These are phyloP conservation scores for Carex littledalei DNA, from an alignment of 176 grass and related monocot genomes.

Conservation along the genomic window DNA sequence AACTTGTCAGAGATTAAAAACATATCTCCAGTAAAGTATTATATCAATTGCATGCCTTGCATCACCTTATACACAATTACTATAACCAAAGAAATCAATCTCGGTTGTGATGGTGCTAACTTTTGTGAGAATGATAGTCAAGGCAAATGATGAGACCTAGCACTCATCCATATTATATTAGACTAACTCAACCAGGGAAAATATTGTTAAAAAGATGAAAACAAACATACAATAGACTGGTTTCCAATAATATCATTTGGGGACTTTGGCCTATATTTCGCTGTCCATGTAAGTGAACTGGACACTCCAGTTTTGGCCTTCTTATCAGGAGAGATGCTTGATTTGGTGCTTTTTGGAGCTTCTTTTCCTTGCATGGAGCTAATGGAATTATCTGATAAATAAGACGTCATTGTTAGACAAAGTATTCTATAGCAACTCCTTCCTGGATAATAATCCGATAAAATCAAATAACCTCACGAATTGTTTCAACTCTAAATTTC, in stretches of 20 bases:
- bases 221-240: slow-evolving; percentile 66
- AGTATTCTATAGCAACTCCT: background rate
- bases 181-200: background rate
- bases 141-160: background rate
- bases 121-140: background rate
- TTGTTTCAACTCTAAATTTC: background rate
- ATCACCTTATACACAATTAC: background rate
- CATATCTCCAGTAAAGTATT: background rate
- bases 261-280: slow-evolving; percentile 87
- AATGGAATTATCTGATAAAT: slow-evolving; percentile 51
- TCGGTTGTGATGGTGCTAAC: background rate
- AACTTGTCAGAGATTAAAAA: background rate
- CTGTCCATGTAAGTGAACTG: slow-evolving; percentile 86
- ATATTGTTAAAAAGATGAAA: background rate
- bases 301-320: slow-evolving; percentile 40
- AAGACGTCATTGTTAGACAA: slow-evolving; percentile 14
- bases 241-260: slow-evolving; percentile 96
- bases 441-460: background rate
- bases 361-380: slow-evolving; percentile 37
- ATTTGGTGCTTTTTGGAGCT: slow-evolving; percentile 39
- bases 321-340: slow-evolving; percentile 38
- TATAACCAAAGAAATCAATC: background rate
- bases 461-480: background rate
- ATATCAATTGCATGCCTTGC: background rate
- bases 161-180: background rate